Evolutionary conservation across 306 rosid species (phyloP), one percentile per base, ranked within the genome.

Genomic region (Dryas alaskensis): DNA sequence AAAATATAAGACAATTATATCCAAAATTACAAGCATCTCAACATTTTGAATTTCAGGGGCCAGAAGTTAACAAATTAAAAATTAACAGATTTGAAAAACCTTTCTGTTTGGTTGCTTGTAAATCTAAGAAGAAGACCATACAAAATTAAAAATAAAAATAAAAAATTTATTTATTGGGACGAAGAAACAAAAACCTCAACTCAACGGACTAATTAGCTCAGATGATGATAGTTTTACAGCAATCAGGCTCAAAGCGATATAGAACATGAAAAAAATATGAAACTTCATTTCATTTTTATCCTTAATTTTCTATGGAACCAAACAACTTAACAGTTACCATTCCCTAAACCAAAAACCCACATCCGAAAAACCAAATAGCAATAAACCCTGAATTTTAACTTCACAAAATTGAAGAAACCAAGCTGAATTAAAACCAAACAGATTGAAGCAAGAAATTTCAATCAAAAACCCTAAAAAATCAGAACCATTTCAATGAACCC

Each of bases 351-450:
- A 64, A 72, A 82, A 83, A 69, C 85, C 87, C 89, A 77, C 62
- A 66, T 72, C 70, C 46, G 43, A 42, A 58, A 53, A 7, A 60
- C 78, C 51, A 66, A 10, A 48, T 42, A 82, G 12, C 64, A 73
- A 71, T 16, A 87, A 92, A 88, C 89, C 83, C 86, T 80, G 73
- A 68, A 78, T 79, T 44, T 44, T 19, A 58, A 14, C 72, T 63
- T 5, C 37, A 11, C 52, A 47, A 19, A 48, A 44, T 37, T 2
- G 6, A 68, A 46, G 62, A 22, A 25, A 11, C 13, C 17, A 69
- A 73, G 8, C 75, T 5, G 39, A 79, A 72, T 60, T 62, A 69
- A 67, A 64, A 73, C 67, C 54, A 66, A 76, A 81, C 62, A n/a
- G 68, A 79, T 70, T 55, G 49, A 71, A 70, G 37, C n/a, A 84